phyloP scores from a whole-genome alignment of 108 stramenopile species.

The Nitzschia sp. region DNA sequence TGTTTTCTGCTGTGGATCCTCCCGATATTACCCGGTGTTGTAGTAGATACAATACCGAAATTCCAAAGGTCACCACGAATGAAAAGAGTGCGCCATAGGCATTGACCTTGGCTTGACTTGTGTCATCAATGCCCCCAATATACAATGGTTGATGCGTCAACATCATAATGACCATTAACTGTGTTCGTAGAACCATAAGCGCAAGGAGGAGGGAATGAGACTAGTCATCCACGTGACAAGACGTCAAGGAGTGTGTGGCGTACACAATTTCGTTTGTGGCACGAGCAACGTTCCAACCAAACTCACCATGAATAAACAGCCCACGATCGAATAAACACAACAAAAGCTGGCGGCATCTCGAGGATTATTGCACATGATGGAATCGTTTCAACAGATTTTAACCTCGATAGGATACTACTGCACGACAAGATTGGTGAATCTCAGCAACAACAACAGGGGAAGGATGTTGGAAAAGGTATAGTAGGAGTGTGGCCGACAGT shows the following conservation, averaged over 20 bases:
- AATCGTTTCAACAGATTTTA: too few relatives aligned
- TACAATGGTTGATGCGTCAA: conserved; percentile 72
- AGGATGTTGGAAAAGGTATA: neutral
- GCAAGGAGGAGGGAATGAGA: conserved; percentile 5
- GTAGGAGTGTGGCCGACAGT: neutral
- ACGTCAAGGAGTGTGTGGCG: too few relatives aligned
- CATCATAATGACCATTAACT: conserved; percentile 72
- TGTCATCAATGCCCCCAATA: conserved; percentile 75
- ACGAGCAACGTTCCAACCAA: neutral
- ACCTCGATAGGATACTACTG: too few relatives aligned
- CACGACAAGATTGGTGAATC: neutral
- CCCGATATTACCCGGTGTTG: neutral
- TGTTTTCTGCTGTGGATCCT: conserved; percentile 38
- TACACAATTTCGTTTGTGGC: neutral
- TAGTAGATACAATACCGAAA: conserved; percentile 34
- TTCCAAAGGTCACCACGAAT: conserved; percentile 66
- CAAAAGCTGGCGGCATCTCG: conserved; percentile 17
- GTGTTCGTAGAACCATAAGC: too few relatives aligned
- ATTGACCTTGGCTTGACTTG: conserved; percentile 58
- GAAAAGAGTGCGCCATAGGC: conserved; percentile 81
- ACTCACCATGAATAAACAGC: conserved; percentile 28
- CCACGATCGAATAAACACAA: conserved; percentile 25
- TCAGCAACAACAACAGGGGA: neutral
- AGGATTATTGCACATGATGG: conserved; percentile 9
- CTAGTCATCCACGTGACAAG: too few relatives aligned